Percentiles rank a stretch among this genome's conserved stretches.
Conservation (phyloP, 163 green algal species). For the Coccomyxa subellipsoidea region DNA sequence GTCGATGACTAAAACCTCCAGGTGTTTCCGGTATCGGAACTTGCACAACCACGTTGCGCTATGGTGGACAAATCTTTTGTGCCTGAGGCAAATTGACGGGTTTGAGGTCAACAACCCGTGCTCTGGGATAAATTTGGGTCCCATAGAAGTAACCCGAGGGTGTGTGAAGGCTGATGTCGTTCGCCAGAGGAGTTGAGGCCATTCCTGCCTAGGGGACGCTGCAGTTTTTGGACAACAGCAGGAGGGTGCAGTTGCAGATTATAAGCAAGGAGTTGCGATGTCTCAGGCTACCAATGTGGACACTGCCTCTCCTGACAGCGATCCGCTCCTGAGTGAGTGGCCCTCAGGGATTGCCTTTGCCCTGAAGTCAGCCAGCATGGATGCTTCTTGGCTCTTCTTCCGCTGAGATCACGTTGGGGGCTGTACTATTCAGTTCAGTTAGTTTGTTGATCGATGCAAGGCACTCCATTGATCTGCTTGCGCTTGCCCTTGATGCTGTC, state of each 20-base stretch:
- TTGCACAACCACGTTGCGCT: too few relatives aligned
- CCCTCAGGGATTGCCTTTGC: neutral
- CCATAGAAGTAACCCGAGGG: too few relatives aligned
- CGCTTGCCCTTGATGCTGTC: neutral
- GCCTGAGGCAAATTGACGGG: too few relatives aligned
- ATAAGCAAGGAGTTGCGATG: neutral
- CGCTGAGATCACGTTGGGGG: neutral
- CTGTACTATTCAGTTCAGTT: neutral
- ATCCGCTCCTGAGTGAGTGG: neutral
- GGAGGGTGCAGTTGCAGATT: neutral
- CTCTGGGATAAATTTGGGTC: too few relatives aligned
- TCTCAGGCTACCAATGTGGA: neutral
- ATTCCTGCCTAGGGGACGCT: neutral
- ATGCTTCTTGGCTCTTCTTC: neutral
- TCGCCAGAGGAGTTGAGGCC: neutral
- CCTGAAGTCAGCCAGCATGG: neutral
- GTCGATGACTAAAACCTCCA: too few relatives aligned
- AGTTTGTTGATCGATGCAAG: neutral
- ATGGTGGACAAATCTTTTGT: too few relatives aligned
- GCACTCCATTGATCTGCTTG: neutral
- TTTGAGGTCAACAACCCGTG: too few relatives aligned
- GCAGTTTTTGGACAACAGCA: neutral
- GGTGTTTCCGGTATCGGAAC: too few relatives aligned
- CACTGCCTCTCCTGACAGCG: neutral
- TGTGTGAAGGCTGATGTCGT: neutral